Percentiles rank a stretch among this genome's conserved stretches.
Evolutionary conservation across 2,329 filamentous ascomycete genomes (phyloP).

Genomic region (Clonostachys rhizophaga): DNA sequence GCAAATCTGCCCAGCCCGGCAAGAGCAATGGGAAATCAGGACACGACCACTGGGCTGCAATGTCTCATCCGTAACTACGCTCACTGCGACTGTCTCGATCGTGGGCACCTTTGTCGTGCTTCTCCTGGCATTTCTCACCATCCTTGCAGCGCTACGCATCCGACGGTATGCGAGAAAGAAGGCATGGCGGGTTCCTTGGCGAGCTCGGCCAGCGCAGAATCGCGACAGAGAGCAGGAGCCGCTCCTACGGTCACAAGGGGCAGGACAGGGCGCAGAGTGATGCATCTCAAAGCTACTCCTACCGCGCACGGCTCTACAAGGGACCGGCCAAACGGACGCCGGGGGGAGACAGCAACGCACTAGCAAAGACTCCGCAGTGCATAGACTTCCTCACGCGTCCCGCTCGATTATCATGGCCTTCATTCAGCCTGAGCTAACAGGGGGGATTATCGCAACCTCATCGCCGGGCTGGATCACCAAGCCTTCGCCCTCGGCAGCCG

Average conservation of each 20-base stretch:
- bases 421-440: constrained; percentile 75
- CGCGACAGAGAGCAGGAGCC: constrained; percentile 22
- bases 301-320: no score
- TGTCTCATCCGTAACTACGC: constrained; percentile 24
- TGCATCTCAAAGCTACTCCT: constrained; percentile 1
- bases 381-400: no score
- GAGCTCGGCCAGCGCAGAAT: constrained; percentile 1
- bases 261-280: background rate
- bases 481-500: constrained; percentile 28
- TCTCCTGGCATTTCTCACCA: constrained; percentile 12
- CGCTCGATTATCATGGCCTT: background rate
- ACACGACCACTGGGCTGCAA: constrained; percentile 26
- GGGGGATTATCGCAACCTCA: constrained; percentile 83
- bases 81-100: constrained; percentile 18
- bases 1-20: constrained; percentile 46
- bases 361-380: no score
- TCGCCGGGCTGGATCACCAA: constrained; percentile 65
- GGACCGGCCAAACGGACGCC: background rate
- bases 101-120: constrained; percentile 17
- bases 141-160: constrained; percentile 10
- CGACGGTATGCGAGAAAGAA: constrained; percentile 12
- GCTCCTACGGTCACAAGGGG: constrained; percentile 9
- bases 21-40: constrained; percentile 31
- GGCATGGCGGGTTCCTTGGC: constrained; percentile 1
- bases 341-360: no score